A percentile compares a stretch with the other conserved stretches of the same genome.
Conservation (phyloP, 2,329 filamentous ascomycete genomes). For the Orbilia ellipsospora region DNA sequence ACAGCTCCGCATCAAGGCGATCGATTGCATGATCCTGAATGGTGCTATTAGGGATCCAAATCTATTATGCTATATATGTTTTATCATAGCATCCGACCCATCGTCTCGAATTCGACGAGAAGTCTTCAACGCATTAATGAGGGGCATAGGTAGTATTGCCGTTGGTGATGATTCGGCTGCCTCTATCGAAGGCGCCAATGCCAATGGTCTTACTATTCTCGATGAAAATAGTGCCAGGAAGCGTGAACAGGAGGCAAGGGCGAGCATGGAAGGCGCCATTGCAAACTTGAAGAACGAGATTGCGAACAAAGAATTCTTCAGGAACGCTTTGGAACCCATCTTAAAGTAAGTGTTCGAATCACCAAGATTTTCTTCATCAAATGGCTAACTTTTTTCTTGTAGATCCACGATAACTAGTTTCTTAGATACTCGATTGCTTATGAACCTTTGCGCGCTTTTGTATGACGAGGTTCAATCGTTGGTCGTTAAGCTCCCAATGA, state of each 20-base stretch:
- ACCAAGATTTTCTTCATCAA: background rate
- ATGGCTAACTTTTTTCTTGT: constrained; percentile 8
- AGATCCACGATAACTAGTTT: constrained; percentile 66
- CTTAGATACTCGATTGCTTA: constrained; percentile 66
- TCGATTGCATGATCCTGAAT: constrained; percentile 73
- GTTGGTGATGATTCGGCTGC: constrained; percentile 68
- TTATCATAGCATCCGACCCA: constrained; percentile 71
- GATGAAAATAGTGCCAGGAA: constrained; percentile 64
- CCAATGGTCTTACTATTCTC: constrained; percentile 65
- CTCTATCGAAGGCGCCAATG: constrained; percentile 58
- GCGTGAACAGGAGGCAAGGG: constrained; percentile 66
- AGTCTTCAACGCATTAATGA: constrained; percentile 71
- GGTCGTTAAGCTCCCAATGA: constrained; percentile 61
- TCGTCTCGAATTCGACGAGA: constrained; percentile 73
- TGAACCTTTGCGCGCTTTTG: constrained; percentile 68
- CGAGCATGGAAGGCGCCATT: constrained; percentile 66
- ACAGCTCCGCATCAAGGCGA: constrained; percentile 73
- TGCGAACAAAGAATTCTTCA: constrained; percentile 64
- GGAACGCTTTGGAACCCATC: constrained; percentile 66
- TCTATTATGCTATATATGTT: constrained; percentile 70
- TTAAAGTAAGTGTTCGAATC: constrained; percentile 60
- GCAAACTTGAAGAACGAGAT: constrained; percentile 66
- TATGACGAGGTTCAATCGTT: constrained; percentile 67
- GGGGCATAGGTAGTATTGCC: constrained; percentile 72
- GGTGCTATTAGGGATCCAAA: constrained; percentile 69